phyloP scores from a whole-genome alignment of 208 protist genomes.

The Giardia duodenalis region DNA sequence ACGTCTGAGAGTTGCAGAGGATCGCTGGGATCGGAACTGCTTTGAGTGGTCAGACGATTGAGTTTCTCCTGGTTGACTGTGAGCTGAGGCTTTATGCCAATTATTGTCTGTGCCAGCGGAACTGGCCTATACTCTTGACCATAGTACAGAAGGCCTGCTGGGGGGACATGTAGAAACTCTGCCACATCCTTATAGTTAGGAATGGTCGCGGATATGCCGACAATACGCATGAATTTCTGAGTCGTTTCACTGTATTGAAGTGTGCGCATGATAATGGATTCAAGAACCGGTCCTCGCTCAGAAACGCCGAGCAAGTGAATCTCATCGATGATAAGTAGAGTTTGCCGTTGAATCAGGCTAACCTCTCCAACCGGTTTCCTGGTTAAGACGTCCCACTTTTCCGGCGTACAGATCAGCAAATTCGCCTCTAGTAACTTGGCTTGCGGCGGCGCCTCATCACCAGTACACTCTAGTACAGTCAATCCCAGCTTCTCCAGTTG shows the following conservation, averaged over 20 bases:
- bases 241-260: constrained; percentile 70
- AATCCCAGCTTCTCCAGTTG: constrained; percentile 53
- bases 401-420: constrained; percentile 92
- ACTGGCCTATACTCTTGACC: constrained; percentile 79
- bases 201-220: constrained; percentile 92
- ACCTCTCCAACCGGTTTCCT: constrained; percentile 77
- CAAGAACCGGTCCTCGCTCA: constrained; percentile 86
- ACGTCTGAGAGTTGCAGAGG: not conserved
- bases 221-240: constrained; percentile 64
- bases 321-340: constrained; percentile 94
- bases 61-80: constrained; percentile 21
- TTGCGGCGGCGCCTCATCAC: constrained; percentile 95
- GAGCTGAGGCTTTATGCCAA: constrained; percentile 60
- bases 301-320: constrained; percentile 91
- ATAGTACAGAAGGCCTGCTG: constrained; percentile 81
- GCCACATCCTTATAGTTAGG: constrained; percentile 96
- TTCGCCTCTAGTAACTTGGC: constrained; percentile 77
- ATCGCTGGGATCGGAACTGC: not conserved
- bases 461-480: constrained; percentile 78
- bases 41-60: not conserved
- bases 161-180: constrained; percentile 74
- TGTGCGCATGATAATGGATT: constrained; percentile 85
- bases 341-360: constrained; percentile 55
- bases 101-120: constrained; percentile 79
- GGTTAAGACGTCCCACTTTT: constrained; percentile 99